Evolutionary conservation across 75 land plant genomes (phyloP).

Genomic region (Ceratopteris richardii): DNA sequence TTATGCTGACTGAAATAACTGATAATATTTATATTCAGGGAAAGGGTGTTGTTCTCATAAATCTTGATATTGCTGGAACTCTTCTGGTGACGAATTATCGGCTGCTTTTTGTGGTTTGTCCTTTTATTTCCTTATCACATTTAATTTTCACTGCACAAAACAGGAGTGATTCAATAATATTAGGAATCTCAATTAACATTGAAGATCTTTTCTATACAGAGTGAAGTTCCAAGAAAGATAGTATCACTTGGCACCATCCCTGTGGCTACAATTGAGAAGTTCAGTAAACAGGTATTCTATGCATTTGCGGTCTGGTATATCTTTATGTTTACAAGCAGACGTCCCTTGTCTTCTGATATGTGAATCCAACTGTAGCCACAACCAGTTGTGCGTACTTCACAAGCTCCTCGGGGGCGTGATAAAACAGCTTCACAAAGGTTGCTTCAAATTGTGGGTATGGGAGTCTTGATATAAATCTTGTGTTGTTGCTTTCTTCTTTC

Average conservation of each 20-base stretch:
- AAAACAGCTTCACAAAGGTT: conserved; percentile 41
- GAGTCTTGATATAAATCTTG: background rate
- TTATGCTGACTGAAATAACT: no score
- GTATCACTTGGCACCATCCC: conserved; percentile 84
- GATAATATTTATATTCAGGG: conserved; percentile 32
- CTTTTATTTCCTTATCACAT: background rate
- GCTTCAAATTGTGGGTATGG: conserved; percentile 70
- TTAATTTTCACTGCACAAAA: conserved; percentile 3
- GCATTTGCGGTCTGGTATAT: background rate
- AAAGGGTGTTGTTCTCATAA: conserved; percentile 80
- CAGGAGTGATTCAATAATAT: no score
- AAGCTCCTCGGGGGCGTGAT: conserved; percentile 48
- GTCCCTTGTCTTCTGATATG: no score
- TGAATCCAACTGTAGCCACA: background rate
- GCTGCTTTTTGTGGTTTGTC: conserved; percentile 69
- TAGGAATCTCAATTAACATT: no score
- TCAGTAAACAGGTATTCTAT: conserved; percentile 50
- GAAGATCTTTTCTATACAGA: conserved; percentile 25
- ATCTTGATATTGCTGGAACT: conserved; percentile 79
- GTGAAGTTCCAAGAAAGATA: conserved; percentile 52
- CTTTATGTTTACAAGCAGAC: background rate
- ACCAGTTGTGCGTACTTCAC: conserved; percentile 16
- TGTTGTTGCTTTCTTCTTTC: background rate
- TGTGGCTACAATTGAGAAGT: conserved; percentile 81
- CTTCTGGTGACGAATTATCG: conserved; percentile 81